Conservation (phyloP, 2,329 filamentous ascomycete genomes). For the Amphichorda felina region DNA sequence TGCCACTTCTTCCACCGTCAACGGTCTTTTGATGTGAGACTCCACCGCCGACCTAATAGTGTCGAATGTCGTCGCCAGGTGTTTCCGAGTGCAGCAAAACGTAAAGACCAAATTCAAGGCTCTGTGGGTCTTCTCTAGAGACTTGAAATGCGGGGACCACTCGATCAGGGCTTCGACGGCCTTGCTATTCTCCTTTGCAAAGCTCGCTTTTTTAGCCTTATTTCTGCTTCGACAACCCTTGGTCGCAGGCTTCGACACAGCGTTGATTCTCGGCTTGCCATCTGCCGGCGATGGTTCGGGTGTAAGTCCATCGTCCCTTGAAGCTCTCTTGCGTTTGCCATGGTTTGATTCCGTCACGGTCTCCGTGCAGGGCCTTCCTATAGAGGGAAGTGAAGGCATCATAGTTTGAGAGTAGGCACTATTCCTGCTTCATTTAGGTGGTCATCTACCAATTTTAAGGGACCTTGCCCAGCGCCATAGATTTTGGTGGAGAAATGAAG, state of each 20-base stretch:
- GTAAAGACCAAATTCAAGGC: conserved; percentile 90
- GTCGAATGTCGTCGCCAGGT: conserved; percentile 83
- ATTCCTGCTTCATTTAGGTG: too few species aligned
- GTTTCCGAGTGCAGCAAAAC: conserved; percentile 86
- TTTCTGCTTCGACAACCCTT: neutral
- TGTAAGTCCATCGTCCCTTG: neutral
- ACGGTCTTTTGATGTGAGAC: conserved; percentile 58
- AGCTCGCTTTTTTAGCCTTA: conserved; percentile 5
- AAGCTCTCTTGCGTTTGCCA: conserved; percentile 3
- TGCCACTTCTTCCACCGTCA: conserved; percentile 70
- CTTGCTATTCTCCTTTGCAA: conserved; percentile 9
- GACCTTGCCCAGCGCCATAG: too few species aligned
- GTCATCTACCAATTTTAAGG: too few species aligned
- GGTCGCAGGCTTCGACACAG: neutral
- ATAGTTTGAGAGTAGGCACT: too few species aligned
- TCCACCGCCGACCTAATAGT: conserved; percentile 80
- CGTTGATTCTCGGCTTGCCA: neutral
- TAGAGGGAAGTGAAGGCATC: too few species aligned
- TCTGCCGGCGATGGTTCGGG: neutral
- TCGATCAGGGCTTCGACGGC: conserved; percentile 21
- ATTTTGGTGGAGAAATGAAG: too few species aligned
- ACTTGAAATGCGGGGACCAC: conserved; percentile 68
- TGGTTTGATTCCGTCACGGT: too few species aligned
- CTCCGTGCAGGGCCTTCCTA: too few species aligned
- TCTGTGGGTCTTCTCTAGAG: conserved; percentile 63